Evolutionary conservation across 129 eudicot genomes (phyloP).

Genomic region (Lonicera japonica): DNA sequence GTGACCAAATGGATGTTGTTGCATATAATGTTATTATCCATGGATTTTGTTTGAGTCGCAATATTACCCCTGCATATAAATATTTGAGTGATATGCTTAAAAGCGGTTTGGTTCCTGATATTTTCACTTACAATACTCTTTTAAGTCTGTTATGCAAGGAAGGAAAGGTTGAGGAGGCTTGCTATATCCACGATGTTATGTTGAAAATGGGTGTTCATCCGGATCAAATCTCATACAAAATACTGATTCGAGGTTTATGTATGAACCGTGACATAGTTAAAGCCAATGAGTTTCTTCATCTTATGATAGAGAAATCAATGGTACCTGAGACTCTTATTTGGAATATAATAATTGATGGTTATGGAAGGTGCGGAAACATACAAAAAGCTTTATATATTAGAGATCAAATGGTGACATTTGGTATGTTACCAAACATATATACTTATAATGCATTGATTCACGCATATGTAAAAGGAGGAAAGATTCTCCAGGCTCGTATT

Average conservation of each 20-base stretch:
- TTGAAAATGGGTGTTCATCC: constrained; percentile 60
- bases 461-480: constrained; percentile 31
- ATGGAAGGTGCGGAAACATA: constrained; percentile 47
- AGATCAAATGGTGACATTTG: constrained; percentile 50
- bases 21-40: constrained; percentile 66
- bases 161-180: constrained; percentile 47
- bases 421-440: constrained; percentile 52
- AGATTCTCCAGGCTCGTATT: constrained; percentile 34
- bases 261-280: constrained; percentile 30
- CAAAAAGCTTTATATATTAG: constrained; percentile 33
- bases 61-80: constrained; percentile 33
- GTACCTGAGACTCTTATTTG: constrained; percentile 50
- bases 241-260: constrained; percentile 62
- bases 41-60: constrained; percentile 44
- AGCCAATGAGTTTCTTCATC: constrained; percentile 41
- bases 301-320: constrained; percentile 52
- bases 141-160: constrained; percentile 44
- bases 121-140: constrained; percentile 56
- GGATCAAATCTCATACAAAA: constrained; percentile 46
- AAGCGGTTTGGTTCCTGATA: constrained; percentile 59
- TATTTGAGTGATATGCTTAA: constrained; percentile 59
- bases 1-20: constrained; percentile 38
- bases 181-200: constrained; percentile 52
- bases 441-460: constrained; percentile 71
- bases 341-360: constrained; percentile 63